Evolutionary conservation across 305 asterid genomes (phyloP).

Genomic region (Rubia tinctorum): DNA sequence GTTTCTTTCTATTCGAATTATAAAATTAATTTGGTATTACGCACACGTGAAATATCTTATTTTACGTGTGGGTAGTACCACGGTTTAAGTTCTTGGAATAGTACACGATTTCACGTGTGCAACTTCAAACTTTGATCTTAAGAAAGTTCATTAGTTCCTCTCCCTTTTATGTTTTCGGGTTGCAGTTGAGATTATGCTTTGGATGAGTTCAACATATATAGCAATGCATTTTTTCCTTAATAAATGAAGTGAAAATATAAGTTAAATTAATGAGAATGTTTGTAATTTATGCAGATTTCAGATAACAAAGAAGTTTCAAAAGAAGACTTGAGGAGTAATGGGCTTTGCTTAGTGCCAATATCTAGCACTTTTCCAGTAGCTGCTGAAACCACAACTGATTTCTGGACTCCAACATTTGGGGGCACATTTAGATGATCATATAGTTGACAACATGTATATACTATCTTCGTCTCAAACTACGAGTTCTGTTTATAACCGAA

Average conservation of each 20-base stretch:
- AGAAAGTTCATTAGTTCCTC: background rate
- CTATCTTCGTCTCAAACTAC: background rate
- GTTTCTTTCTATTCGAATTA: too few species aligned
- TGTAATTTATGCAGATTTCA: constrained; percentile 27
- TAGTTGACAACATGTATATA: background rate
- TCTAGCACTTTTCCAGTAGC: constrained; percentile 78
- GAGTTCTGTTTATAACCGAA: background rate
- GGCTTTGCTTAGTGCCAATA: constrained; percentile 78
- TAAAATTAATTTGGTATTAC: too few species aligned
- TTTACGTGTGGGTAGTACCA: too few species aligned
- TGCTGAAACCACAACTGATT: constrained; percentile 56
- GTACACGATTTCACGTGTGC: background rate
- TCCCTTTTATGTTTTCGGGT: background rate
- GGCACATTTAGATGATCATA: constrained; percentile 38
- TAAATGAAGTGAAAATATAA: background rate
- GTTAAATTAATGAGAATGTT: background rate
- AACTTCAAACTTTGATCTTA: background rate
- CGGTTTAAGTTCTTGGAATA: background rate
- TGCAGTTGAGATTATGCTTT: background rate
- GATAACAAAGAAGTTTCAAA: constrained; percentile 33
- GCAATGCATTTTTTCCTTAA: too few species aligned
- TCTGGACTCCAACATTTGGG: constrained; percentile 74
- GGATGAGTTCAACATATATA: background rate
- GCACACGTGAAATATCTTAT: too few species aligned
- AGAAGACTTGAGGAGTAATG: constrained; percentile 56